Evolutionary conservation across 768 basidiomycete species (phyloP), one percentile per base, ranked within the genome.

Genomic region (Coprinopsis marcescibilis): DNA sequence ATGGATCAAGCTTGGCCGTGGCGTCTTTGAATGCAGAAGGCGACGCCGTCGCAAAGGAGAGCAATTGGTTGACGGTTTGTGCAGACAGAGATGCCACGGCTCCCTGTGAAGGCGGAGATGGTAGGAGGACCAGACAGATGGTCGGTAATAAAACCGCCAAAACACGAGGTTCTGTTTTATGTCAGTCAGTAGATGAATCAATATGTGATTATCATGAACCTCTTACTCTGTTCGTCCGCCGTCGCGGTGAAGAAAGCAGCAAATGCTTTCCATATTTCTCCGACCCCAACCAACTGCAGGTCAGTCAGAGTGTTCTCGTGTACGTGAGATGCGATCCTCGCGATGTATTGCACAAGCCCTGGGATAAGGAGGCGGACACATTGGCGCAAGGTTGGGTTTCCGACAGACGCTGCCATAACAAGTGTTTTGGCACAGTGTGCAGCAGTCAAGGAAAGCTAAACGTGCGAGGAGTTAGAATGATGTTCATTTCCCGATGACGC

Each of bases 351-450:
- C n/a, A 97, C 79, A 49, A 95, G 65, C 1, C 81, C 84, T 0
- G 93, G 90, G 3, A 97, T 61, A 13, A 97, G 69, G 34, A 86
- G 70, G 39, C 78, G 73, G 5, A 78, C 72, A 53, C 86, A 89
- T 48, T 85, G 80, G 13, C 81, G 78, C 17, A 98, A 75, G 10
- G 83, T 64, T 1, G 76, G 65, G 43, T 78, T 83, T 3, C 81
- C 83, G 2, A 81, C 68, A 2, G 75, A 68, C 0, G 90, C 85
- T 2, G 93, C 82, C 4, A 78, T 62, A 27, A 90, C 73, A 33
- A 97, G 67, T 0, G 93, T 94, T 59, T 87, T 89, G 1, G 87
- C 80, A 57, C 95, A 97, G 55, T 98, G 91, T 2, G 85, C 79
- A 1, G 93, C 92, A 2, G 88, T 89, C n/a, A 90, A 61, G 1